Conservation (phyloP, 2,329 filamentous ascomycete species). For the Sclerotinia minor region DNA sequence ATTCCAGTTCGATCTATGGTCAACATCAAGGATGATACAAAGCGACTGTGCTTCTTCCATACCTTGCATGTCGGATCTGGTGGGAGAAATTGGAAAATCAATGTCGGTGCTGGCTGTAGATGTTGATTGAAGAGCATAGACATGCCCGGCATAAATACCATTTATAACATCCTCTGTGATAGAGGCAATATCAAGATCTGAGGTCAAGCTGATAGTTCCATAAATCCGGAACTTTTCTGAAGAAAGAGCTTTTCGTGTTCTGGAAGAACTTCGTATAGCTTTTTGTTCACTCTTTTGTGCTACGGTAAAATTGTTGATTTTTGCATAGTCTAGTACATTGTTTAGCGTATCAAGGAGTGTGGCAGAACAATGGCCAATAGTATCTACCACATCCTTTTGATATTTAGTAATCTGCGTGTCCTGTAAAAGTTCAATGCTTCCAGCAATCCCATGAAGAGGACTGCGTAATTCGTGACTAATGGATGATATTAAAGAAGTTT, state of each 20-base stretch:
- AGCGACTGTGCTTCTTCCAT: slow-evolving; percentile 30
- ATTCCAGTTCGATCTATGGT: slow-evolving; percentile 42
- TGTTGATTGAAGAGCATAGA: slow-evolving; percentile 29
- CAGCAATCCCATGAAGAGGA: slow-evolving; percentile 57
- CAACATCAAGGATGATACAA: slow-evolving; percentile 49
- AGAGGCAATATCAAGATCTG: slow-evolving; percentile 40
- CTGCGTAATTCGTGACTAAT: slow-evolving; percentile 59
- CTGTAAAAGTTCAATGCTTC: slow-evolving; percentile 51
- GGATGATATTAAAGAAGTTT: slow-evolving; percentile 57
- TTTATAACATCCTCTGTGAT: slow-evolving; percentile 44
- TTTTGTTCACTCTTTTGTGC: slow-evolving; percentile 9
- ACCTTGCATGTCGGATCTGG: not conserved
- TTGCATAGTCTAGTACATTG: slow-evolving; percentile 45
- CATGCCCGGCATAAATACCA: slow-evolving; percentile 43
- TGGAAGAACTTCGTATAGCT: slow-evolving; percentile 1
- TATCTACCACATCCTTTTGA: slow-evolving; percentile 41
- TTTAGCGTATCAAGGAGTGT: slow-evolving; percentile 44
- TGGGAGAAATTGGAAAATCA: slow-evolving; percentile 9
- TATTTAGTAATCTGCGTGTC: slow-evolving; percentile 44
- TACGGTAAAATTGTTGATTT: slow-evolving; percentile 36
- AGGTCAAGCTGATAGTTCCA: slow-evolving; percentile 31
- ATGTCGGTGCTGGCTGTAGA: not conserved
- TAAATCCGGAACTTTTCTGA: slow-evolving; percentile 14
- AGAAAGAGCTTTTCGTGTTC: not conserved
- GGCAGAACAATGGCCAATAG: slow-evolving; percentile 41